Conservation (phyloP, 306 rosid genomes). For the Quercus gilva region DNA sequence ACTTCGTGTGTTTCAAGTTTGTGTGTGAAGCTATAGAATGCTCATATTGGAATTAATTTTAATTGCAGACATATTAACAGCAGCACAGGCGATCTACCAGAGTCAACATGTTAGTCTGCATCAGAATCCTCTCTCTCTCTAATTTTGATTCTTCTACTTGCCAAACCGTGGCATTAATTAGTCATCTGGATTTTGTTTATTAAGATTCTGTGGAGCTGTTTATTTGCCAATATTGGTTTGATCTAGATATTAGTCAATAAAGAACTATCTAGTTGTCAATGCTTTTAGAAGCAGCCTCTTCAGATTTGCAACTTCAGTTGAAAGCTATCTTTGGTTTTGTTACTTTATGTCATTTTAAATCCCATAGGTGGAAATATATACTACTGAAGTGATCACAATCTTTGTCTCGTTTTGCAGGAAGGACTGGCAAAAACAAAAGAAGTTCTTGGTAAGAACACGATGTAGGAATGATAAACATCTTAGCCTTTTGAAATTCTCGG, state of each 20-base stretch:
- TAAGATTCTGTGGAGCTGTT: not conserved
- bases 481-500: slow-evolving; percentile 1
- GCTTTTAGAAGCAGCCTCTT: slow-evolving; percentile 6
- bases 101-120: slow-evolving; percentile 65
- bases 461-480: slow-evolving; percentile 3
- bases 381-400: slow-evolving; percentile 2
- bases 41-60: slow-evolving; percentile 30
- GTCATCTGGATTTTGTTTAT: slow-evolving; percentile 1
- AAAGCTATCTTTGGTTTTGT: slow-evolving; percentile 2
- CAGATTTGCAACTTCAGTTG: not conserved
- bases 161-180: not conserved
- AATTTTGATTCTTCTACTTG: not conserved
- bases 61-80: slow-evolving; percentile 73
- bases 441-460: slow-evolving; percentile 61
- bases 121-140: slow-evolving; percentile 7
- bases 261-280: slow-evolving; percentile 3
- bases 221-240: slow-evolving; percentile 1
- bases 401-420: slow-evolving; percentile 56
- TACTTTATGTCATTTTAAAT: not conserved
- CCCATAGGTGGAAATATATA: not conserved
- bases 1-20: not conserved
- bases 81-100: slow-evolving; percentile 74
- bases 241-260: not conserved
- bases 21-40: slow-evolving; percentile 1
- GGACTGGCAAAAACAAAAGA: slow-evolving; percentile 72